Conservation (phyloP, 441 rosid genomes). For the Populus hybrid region DNA sequence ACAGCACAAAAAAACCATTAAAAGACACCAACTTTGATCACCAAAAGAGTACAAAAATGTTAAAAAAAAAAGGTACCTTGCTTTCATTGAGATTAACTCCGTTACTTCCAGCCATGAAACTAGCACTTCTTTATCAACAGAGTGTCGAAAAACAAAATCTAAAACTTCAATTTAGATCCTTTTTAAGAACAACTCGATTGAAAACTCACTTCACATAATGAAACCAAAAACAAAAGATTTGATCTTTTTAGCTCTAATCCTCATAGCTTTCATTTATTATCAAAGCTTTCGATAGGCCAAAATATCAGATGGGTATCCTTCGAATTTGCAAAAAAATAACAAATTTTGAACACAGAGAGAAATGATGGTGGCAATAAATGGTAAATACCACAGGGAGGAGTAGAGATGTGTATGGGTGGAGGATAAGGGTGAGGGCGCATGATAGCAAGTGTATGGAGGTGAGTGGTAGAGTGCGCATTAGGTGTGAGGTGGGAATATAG, state of each 20-base stretch:
- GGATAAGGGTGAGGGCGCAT: conserved; percentile 25
- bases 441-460: background rate
- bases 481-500: conserved; percentile 22
- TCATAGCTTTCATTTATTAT: background rate
- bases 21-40: background rate
- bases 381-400: conserved; percentile 19
- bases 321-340: background rate
- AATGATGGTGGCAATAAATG: conserved; percentile 20
- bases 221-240: conserved; percentile 6
- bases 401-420: conserved; percentile 17
- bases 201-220: conserved; percentile 22
- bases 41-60: background rate
- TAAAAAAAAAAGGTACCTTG: conserved; percentile 38
- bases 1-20: background rate
- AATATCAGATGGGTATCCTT: conserved; percentile 1
- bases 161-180: conserved; percentile 21
- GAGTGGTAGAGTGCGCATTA: conserved; percentile 9
- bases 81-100: conserved; percentile 87
- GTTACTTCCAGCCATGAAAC: conserved; percentile 76
- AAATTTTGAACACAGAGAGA: background rate
- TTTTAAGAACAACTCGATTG: conserved; percentile 9
- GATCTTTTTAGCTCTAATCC: conserved; percentile 11
- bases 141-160: background rate
- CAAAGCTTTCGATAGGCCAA: background rate
- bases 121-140: background rate